phyloP scores from a whole-genome alignment of 192 early-diverging fungal genomes.

The Phlyctochytrium bullatum region DNA sequence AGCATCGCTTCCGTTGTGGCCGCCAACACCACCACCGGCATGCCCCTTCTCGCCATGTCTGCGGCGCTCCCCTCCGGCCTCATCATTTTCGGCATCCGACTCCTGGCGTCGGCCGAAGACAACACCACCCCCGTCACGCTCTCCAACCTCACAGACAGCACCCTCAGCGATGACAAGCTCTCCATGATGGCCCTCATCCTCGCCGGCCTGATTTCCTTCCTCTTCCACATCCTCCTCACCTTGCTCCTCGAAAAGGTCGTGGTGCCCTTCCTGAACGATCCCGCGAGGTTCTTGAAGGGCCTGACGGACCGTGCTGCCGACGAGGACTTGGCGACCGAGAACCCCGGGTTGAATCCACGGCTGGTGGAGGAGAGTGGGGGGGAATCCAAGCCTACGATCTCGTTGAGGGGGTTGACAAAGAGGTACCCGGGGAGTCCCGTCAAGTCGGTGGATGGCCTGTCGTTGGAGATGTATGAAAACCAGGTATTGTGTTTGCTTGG shows the following conservation, averaged over 20 bases:
- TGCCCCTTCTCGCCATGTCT: constrained; percentile 20
- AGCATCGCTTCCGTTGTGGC: background rate
- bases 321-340: too few relatives aligned
- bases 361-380: background rate
- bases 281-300: too few relatives aligned
- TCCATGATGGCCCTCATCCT: background rate
- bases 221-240: background rate
- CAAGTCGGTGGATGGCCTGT: background rate
- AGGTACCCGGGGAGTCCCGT: background rate
- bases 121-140: too few relatives aligned
- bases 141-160: background rate
- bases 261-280: background rate
- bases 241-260: background rate
- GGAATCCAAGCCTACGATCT: background rate
- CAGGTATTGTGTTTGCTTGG: constrained; percentile 52
- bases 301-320: too few relatives aligned
- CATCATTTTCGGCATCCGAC: too few relatives aligned
- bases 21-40: constrained; percentile 2
- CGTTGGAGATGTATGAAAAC: constrained; percentile 40
- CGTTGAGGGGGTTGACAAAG: background rate
- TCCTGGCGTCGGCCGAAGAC: too few relatives aligned
- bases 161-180: background rate
- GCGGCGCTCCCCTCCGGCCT: background rate
- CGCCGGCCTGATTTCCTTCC: background rate
- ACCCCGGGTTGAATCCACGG: too few relatives aligned